Evolutionary conservation across 495 filamentous ascomycete genomes (phyloP).

Genomic region (Neurospora sp.): DNA sequence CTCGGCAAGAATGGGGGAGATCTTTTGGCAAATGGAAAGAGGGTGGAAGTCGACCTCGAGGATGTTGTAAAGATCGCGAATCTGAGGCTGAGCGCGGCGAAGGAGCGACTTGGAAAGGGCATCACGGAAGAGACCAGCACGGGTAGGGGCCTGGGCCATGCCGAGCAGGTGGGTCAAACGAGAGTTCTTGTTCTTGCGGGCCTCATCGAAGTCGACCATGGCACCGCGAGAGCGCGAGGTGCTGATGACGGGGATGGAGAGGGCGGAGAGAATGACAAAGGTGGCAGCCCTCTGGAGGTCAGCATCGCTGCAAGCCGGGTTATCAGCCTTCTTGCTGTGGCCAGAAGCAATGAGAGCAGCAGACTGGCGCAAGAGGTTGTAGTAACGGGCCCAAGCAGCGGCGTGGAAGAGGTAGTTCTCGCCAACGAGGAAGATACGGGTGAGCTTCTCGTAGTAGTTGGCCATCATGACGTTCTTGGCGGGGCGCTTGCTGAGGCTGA

Average conservation of each 20-base stretch:
- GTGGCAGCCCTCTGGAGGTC: constrained; percentile 81
- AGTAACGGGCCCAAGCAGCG: constrained; percentile 92
- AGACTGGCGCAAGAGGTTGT: constrained; percentile 88
- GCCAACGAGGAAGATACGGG: constrained; percentile 94
- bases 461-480: constrained; percentile 99
- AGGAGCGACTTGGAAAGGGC: constrained; percentile 88
- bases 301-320: constrained; percentile 76
- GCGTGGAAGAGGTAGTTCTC: constrained; percentile 99
- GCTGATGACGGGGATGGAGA: constrained; percentile 97
- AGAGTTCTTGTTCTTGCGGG: constrained; percentile 96
- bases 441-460: constrained; percentile 99
- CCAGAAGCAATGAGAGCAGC: constrained; percentile 75
- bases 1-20: constrained; percentile 87
- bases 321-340: constrained; percentile 84
- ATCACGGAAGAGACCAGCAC: constrained; percentile 88
- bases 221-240: constrained; percentile 92
- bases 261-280: constrained; percentile 89
- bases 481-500: constrained; percentile 96
- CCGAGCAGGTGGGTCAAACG: constrained; percentile 92
- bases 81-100: constrained; percentile 83
- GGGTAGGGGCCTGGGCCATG: constrained; percentile 80
- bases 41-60: constrained; percentile 98
- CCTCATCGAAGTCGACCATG: constrained; percentile 92
- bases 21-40: constrained; percentile 97
- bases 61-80: constrained; percentile 94